Evolutionary conservation across 2,329 filamentous ascomycete genomes (phyloP).

Genomic region (Diaporthe helianthi): DNA sequence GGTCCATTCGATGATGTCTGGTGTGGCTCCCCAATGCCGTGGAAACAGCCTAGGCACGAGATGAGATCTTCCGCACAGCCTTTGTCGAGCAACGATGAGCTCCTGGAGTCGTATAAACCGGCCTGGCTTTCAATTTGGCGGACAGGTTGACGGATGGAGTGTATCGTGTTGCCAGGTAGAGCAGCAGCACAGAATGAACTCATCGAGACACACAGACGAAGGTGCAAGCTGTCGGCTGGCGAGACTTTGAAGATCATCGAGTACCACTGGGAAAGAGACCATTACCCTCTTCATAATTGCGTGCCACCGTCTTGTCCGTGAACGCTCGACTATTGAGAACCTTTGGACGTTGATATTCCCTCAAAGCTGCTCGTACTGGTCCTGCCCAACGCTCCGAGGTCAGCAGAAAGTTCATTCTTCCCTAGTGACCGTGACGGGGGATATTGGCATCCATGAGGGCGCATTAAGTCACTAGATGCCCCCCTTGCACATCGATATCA

Average conservation of each 20-base stretch:
- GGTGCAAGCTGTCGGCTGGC: not conserved
- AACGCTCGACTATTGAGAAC: not conserved
- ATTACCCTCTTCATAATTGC: not conserved
- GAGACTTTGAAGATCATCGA: not conserved
- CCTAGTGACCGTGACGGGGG: not conserved
- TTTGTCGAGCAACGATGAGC: not conserved
- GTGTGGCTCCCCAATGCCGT: not conserved
- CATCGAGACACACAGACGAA: not conserved
- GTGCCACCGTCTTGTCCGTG: not conserved
- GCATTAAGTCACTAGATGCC: not conserved
- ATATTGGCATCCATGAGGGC: too few species aligned
- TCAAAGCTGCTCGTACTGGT: not conserved
- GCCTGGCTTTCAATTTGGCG: fast-evolving
- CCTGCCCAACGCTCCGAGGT: not conserved
- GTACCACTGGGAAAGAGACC: not conserved
- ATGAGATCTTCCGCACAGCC: not conserved
- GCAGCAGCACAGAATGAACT: not conserved
- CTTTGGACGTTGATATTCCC: not conserved
- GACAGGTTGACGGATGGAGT: too few species aligned
- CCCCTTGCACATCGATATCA: not conserved
- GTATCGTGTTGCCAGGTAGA: not conserved
- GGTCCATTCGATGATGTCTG: not conserved
- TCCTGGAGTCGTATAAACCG: not conserved
- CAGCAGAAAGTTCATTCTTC: not conserved
- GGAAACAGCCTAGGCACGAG: not conserved